phyloP scores from a whole-genome alignment of 129 eudicot genomes.

The Helianthus tuberosus region DNA sequence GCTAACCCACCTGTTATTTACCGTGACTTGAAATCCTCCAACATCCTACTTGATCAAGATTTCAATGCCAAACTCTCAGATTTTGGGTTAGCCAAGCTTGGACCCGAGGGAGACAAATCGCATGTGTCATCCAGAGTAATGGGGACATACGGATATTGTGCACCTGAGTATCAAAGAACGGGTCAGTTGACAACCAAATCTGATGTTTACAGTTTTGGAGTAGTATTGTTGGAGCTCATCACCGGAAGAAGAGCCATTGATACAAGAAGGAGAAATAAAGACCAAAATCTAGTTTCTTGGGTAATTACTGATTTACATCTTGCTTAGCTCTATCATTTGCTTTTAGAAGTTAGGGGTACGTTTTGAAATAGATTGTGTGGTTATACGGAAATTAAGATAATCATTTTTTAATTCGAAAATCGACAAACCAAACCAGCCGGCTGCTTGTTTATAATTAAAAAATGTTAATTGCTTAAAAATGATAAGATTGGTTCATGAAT shows the following conservation, averaged over 20 bases:
- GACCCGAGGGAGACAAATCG: constrained; percentile 78
- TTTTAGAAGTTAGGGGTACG: neutral
- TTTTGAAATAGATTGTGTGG: too few relatives aligned
- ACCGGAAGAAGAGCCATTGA: constrained; percentile 83
- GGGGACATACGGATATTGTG: constrained; percentile 98
- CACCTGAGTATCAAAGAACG: constrained; percentile 88
- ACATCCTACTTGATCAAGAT: constrained; percentile 71
- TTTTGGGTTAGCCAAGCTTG: constrained; percentile 93
- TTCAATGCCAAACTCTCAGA: constrained; percentile 87
- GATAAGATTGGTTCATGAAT: too few relatives aligned
- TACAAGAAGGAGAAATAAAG: constrained; percentile 40
- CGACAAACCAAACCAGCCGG: too few relatives aligned
- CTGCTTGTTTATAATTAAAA: too few relatives aligned
- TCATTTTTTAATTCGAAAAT: too few relatives aligned
- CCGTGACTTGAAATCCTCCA: constrained; percentile 84
- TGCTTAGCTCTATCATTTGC: neutral
- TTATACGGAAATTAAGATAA: too few relatives aligned
- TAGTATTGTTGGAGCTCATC: constrained; percentile 78
- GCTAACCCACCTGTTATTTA: constrained; percentile 92
- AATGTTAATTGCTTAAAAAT: too few relatives aligned
- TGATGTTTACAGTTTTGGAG: constrained; percentile 89
- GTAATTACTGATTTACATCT: constrained; percentile 38
- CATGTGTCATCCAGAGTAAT: constrained; percentile 92
- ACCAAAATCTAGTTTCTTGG: constrained; percentile 77
- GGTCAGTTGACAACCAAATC: constrained; percentile 81